Conservation (phyloP, 2,329 filamentous ascomycete genomes). For the Cadophora luteo-olivacea region DNA sequence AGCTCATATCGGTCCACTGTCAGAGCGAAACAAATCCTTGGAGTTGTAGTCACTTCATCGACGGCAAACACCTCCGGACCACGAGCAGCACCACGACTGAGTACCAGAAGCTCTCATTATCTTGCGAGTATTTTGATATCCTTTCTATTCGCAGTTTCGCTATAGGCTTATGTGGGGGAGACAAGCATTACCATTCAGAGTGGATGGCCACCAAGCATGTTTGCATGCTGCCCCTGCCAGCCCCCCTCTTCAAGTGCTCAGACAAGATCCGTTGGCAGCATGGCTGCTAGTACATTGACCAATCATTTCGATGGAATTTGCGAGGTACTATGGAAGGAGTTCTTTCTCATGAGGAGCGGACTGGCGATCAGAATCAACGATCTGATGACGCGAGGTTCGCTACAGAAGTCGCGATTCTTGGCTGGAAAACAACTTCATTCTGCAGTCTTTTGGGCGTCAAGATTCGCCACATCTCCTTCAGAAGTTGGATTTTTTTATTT, state of each 20-base stretch:
- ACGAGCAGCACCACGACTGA: not conserved
- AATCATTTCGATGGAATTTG: not conserved
- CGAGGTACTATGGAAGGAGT: not conserved
- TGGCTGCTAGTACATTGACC: not conserved
- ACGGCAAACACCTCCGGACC: not conserved
- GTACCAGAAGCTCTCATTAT: not conserved
- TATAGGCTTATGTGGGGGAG: not conserved
- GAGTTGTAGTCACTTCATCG: not conserved
- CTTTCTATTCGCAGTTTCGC: not conserved
- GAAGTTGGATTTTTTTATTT: not conserved
- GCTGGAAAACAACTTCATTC: not conserved
- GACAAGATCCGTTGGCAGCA: not conserved
- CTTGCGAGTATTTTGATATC: not conserved
- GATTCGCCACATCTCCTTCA: not conserved
- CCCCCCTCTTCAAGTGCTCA: not conserved
- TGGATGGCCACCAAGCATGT: not conserved
- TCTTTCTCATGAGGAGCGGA: not conserved
- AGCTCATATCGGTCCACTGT: not conserved
- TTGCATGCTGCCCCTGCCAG: not conserved
- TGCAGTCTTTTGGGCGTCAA: not conserved
- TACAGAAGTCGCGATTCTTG: conserved; percentile 19
- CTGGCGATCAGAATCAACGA: not conserved
- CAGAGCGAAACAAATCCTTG: not conserved
- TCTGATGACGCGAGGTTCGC: conserved; percentile 10
- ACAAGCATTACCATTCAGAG: not conserved